Evolutionary conservation across 2,329 filamentous ascomycete genomes (phyloP).

Genomic region (Monosporascus sp.): DNA sequence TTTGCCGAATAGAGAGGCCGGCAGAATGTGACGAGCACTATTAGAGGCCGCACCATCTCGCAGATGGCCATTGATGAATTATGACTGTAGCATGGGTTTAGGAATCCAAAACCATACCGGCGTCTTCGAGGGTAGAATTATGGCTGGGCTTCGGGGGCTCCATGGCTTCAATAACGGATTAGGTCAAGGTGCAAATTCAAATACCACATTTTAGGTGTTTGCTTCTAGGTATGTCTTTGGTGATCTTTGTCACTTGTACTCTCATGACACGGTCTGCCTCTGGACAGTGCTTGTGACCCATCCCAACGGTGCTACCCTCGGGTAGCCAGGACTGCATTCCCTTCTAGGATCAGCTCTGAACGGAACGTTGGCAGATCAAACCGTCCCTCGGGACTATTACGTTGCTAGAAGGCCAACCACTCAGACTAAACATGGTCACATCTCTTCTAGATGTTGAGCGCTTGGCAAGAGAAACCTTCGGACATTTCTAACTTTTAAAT

Average conservation of each 20-base stretch:
- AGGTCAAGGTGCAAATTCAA: conserved; percentile 18
- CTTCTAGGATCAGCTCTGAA: conserved; percentile 68
- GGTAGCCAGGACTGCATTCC: conserved; percentile 65
- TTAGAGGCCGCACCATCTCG: conserved; percentile 6
- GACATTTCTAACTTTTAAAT: conserved; percentile 17
- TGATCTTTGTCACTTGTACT: conserved; percentile 1
- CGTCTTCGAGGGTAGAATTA: conserved; percentile 14
- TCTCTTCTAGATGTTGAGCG: conserved; percentile 22
- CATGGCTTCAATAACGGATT: conserved; percentile 12
- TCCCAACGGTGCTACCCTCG: conserved; percentile 70
- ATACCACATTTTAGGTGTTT: conserved; percentile 18
- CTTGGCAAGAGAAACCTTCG: conserved; percentile 34
- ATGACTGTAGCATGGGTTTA: conserved; percentile 17
- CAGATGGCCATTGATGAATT: conserved; percentile 12
- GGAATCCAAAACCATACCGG: conserved; percentile 10
- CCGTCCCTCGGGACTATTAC: conserved; percentile 19
- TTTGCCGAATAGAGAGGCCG: conserved; percentile 43
- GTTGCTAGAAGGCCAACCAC: conserved; percentile 30
- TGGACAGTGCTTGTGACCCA: conserved; percentile 9
- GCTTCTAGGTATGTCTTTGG: conserved; percentile 20
- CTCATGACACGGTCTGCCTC: conserved; percentile 6
- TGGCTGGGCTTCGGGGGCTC: conserved; percentile 6
- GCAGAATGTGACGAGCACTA: conserved; percentile 15
- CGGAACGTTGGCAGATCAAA: conserved; percentile 73
- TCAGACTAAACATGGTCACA: conserved; percentile 16